phyloP scores from a whole-genome alignment of 306 rosid species.

The Calophaca sinica region DNA sequence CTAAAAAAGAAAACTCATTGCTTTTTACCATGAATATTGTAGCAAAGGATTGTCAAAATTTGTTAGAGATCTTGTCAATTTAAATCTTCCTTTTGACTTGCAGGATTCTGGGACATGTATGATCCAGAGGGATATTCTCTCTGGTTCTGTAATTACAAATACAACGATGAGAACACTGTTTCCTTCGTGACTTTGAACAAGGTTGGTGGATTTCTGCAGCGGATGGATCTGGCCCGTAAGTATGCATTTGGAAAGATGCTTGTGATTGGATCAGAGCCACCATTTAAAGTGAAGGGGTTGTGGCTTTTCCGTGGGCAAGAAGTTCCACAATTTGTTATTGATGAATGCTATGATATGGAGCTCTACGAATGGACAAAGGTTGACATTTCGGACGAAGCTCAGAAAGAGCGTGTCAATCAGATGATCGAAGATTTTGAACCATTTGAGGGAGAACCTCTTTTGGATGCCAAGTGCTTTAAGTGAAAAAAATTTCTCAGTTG shows the following conservation, averaged over 20 bases:
- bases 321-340: conserved; percentile 71
- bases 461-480: conserved; percentile 93
- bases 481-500: conserved; percentile 36
- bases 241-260: conserved; percentile 95
- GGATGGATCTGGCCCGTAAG: conserved; percentile 90
- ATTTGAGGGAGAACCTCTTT: conserved; percentile 80
- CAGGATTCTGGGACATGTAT: conserved; percentile 97
- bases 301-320: conserved; percentile 96
- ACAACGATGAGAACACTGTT: conserved; percentile 84
- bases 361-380: conserved; percentile 87
- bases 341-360: conserved; percentile 97
- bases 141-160: conserved; percentile 93
- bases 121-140: conserved; percentile 96
- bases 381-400: conserved; percentile 69
- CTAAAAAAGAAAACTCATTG: no score
- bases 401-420: conserved; percentile 81
- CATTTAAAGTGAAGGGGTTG: conserved; percentile 88
- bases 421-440: conserved; percentile 88
- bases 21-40: not conserved
- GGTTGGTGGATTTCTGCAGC: conserved; percentile 85
- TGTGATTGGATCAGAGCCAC: conserved; percentile 74
- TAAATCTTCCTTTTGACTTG: conserved; percentile 1
- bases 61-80: not conserved
- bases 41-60: not conserved
- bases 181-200: conserved; percentile 87